Evolutionary conservation across 2,329 filamentous ascomycete genomes (phyloP).

Genomic region (Paecilomyces formosus): DNA sequence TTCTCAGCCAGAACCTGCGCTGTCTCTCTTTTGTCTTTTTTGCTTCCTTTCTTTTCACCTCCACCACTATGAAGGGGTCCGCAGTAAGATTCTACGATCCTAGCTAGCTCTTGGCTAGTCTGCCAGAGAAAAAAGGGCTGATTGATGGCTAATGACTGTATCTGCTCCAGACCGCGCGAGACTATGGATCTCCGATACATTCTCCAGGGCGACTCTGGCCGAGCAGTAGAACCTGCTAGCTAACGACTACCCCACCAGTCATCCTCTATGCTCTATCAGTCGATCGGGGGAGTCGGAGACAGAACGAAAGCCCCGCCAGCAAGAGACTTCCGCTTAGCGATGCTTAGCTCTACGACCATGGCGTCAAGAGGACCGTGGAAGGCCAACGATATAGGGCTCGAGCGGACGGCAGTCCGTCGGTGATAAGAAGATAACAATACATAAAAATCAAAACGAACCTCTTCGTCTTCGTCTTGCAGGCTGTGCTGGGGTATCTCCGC

Average conservation of each 20-base stretch:
- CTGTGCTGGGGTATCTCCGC: neutral
- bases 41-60: neutral
- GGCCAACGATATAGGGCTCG: neutral
- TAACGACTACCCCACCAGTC: neutral
- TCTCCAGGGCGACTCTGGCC: neutral
- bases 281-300: neutral
- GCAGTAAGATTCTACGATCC: neutral
- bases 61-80: neutral
- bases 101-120: neutral
- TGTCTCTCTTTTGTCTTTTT: neutral
- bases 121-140: neutral
- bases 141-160: neutral
- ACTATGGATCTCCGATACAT: neutral
- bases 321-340: neutral
- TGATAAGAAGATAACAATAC: neutral
- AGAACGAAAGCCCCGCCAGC: neutral
- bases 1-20: neutral
- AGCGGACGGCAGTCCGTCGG: neutral
- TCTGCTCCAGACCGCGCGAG: neutral
- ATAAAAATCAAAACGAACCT: neutral
- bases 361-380: neutral
- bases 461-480: neutral
- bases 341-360: neutral
- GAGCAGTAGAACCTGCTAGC: neutral
- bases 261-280: neutral